Evolutionary conservation across 2,329 filamentous ascomycete genomes (phyloP).

Genomic region (Fusarium dlaminii): DNA sequence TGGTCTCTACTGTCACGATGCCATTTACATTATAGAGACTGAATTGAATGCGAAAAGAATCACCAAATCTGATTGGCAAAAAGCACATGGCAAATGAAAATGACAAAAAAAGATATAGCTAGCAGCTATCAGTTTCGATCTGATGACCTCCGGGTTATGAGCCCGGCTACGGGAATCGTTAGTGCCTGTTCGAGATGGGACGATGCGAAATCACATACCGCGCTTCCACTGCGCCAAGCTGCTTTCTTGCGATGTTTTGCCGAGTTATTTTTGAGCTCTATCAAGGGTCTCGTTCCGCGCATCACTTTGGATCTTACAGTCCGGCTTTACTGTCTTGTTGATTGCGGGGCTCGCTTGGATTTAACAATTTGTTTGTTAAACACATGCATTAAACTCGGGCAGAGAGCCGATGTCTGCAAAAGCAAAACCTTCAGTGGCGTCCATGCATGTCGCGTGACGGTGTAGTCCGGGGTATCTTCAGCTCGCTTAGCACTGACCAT

Average conservation of each 20-base stretch:
- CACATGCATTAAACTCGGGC: background rate
- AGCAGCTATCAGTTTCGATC: conserved; percentile 31
- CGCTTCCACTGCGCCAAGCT: conserved; percentile 31
- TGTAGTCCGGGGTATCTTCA: background rate
- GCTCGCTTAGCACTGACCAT: background rate
- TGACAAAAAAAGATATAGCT: background rate
- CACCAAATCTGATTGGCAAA: background rate
- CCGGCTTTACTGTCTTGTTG: background rate
- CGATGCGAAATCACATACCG: conserved; percentile 1
- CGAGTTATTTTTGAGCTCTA: background rate
- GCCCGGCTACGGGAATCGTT: conserved; percentile 22
- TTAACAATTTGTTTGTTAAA: background rate
- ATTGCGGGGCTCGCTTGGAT: background rate
- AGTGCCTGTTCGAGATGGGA: background rate
- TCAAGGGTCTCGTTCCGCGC: background rate
- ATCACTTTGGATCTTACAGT: background rate
- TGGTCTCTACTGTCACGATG: background rate
- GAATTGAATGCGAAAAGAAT: too few species aligned
- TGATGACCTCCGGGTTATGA: conserved; percentile 28
- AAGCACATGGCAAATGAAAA: background rate
- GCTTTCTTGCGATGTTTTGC: conserved; percentile 17
- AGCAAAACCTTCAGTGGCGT: background rate
- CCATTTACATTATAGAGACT: accelerated
- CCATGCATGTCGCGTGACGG: background rate
- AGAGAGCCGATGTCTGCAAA: background rate